phyloP scores from a whole-genome alignment of 208 protist species.

The Acanthamoeba pearcei region DNA sequence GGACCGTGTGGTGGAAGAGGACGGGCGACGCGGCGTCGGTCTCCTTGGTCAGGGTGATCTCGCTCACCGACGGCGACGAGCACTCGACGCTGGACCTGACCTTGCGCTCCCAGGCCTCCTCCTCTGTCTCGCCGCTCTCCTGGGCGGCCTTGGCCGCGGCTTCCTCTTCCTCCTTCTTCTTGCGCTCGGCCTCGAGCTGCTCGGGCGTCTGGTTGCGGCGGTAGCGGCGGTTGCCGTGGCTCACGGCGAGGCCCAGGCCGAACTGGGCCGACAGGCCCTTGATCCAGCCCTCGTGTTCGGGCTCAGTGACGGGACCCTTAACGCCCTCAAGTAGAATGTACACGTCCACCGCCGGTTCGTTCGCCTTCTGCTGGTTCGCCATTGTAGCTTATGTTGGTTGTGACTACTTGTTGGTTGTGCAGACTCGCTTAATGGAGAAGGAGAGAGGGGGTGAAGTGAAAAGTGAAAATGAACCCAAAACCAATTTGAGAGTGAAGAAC shows the following conservation, averaged over 20 bases:
- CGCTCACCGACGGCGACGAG: conserved; percentile 13
- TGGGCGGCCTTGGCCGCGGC: not conserved
- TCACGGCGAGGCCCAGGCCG: not conserved
- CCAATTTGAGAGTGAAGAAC: no score
- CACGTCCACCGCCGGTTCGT: not conserved
- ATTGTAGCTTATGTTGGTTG: no score
- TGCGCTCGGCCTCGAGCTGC: not conserved
- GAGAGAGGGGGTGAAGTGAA: no score
- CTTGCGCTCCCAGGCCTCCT: conserved; percentile 32
- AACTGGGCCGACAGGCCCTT: not conserved
- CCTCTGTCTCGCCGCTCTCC: not conserved
- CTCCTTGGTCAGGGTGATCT: conserved; percentile 18
- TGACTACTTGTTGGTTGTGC: no score
- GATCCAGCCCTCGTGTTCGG: conserved; percentile 24
- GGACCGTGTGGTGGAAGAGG: not conserved
- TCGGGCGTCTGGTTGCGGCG: not conserved
- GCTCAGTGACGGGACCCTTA: conserved; percentile 10
- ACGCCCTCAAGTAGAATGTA: not conserved
- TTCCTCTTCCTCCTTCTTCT: conserved; percentile 15
- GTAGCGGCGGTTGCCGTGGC: not conserved
- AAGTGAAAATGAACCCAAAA: no score
- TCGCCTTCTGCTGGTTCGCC: no score
- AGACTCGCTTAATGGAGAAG: no score
- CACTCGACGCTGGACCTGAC: not conserved
- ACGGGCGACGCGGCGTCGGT: conserved; percentile 25